Evolutionary conservation across 2,329 filamentous ascomycete genomes (phyloP), one percentile per base, ranked within the genome.

Genomic region (Penicillium sp.): DNA sequence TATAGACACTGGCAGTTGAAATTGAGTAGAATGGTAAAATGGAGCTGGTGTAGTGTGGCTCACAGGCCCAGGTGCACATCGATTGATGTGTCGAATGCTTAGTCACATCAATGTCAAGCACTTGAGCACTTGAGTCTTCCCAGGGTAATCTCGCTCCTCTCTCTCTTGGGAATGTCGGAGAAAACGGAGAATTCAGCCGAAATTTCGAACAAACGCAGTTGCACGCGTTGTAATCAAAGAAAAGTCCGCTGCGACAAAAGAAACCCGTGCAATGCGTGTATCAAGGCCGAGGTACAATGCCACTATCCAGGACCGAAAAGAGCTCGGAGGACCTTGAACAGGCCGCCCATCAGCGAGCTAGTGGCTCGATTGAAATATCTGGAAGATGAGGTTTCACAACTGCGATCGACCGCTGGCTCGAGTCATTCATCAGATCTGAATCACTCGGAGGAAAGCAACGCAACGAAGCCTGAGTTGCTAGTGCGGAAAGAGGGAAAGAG

Each of bases 181-280:
- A 34, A 34, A 10, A 14, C 11, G 8, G 32, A 34, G 14, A 34
- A 34, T 13, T 9, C 14, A 34, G 10, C 5, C 32, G 4, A 14
- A 34, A 7, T 2, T 11, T 42, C 29, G 14, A 49, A 58, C 29
- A 60, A 58, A 40, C 60, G 62, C 16, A 67, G 65, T 39, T 74
- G 71, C 42, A 49, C 52, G n/a, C 52, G 58, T 4, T 75, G 71
- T 59, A 67, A 68, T 52, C 58, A 62, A 22, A 62, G 62, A 38
- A 74, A 73, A 49, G 57, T 73, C 18, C 64, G 67, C 13, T 75
- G 71, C 43, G 65, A 70, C 55, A 69, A 67, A 52, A 60, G 53
- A 27, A 36, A 63, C n/a, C 70, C 69, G 7, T 74, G 71, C 50
- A 38, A 24, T 3, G 31, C 43, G 1, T 67, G 63, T 38, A 14